phyloP scores from a whole-genome alignment of 257 asterid species.

The Schizonepeta tenuifolia region DNA sequence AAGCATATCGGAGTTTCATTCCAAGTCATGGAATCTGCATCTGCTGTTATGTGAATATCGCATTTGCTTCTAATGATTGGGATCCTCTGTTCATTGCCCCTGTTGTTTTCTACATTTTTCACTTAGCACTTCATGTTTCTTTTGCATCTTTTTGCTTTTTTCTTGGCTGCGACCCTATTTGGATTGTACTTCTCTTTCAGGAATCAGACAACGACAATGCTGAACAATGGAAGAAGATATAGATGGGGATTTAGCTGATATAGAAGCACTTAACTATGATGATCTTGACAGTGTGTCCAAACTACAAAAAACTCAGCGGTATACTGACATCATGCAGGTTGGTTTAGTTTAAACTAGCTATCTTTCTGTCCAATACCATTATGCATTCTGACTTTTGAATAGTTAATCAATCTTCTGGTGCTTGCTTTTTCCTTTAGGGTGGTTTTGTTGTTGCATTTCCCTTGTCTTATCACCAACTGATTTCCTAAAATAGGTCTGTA shows the following conservation, averaged over 20 bases:
- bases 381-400: constrained; percentile 7
- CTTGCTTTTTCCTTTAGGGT: constrained; percentile 34
- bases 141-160: constrained; percentile 8
- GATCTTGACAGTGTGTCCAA: constrained; percentile 94
- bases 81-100: not conserved
- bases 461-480: constrained; percentile 34
- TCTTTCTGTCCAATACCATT: not conserved
- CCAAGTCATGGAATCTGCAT: not conserved
- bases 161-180: constrained; percentile 12
- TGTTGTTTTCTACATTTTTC: not conserved
- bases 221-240: constrained; percentile 88
- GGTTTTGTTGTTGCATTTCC: constrained; percentile 32
- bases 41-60: not conserved
- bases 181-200: constrained; percentile 46
- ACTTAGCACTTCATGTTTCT: constrained; percentile 4
- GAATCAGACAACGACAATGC: constrained; percentile 62
- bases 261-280: constrained; percentile 89
- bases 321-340: constrained; percentile 78
- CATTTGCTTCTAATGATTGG: constrained; percentile 15
- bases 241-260: constrained; percentile 89
- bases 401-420: constrained; percentile 29
- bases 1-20: constrained; percentile 37
- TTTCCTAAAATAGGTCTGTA: constrained; percentile 39
- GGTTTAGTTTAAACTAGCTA: constrained; percentile 27
- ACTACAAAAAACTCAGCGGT: constrained; percentile 80